phyloP scores from a whole-genome alignment of 768 basidiomycete species.

The Rhizopogon salebrosus region DNA sequence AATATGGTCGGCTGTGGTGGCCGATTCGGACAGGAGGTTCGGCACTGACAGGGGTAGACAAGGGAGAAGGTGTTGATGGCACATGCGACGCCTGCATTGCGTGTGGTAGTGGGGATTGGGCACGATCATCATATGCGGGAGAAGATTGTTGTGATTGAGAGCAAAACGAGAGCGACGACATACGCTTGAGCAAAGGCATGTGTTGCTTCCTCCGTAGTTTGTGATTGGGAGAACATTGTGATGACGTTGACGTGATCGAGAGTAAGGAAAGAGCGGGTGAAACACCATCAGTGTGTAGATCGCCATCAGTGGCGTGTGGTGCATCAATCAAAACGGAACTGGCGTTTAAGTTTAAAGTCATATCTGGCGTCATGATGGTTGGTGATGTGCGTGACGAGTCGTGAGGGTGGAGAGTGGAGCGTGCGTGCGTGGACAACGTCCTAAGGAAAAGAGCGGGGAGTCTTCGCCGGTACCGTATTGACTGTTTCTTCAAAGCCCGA shows the following conservation, averaged over 20 bases:
- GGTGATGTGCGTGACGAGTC: not conserved
- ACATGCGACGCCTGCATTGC: slow-evolving; percentile 12
- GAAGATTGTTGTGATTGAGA: slow-evolving; percentile 17
- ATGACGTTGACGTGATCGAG: slow-evolving; percentile 16
- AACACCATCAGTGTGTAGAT: slow-evolving; percentile 11
- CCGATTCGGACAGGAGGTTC: slow-evolving; percentile 35
- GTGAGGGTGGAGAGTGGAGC: slow-evolving; percentile 9
- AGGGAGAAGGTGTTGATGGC: slow-evolving; percentile 15
- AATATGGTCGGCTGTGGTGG: slow-evolving; percentile 49
- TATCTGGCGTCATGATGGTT: slow-evolving; percentile 7
- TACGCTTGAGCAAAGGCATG: slow-evolving; percentile 26
- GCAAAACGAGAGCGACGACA: slow-evolving; percentile 18
- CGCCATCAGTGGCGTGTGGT: slow-evolving; percentile 15
- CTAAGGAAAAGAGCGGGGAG: slow-evolving; percentile 18
- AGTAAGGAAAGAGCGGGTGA: slow-evolving; percentile 13
- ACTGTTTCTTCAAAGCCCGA: slow-evolving; percentile 9
- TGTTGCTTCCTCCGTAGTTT: slow-evolving; percentile 37
- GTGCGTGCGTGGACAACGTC: slow-evolving; percentile 8
- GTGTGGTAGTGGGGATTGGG: slow-evolving; percentile 5
- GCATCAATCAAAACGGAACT: slow-evolving; percentile 18
- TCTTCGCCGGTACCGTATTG: slow-evolving; percentile 13
- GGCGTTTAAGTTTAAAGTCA: slow-evolving; percentile 1
- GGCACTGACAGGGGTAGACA: slow-evolving; percentile 17
- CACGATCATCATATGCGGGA: slow-evolving; percentile 15
- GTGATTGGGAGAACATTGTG: slow-evolving; percentile 23